Evolutionary conservation across 768 basidiomycete genomes (phyloP), one percentile per base, ranked within the genome.

Genomic region (Pulveroboletus frians): DNA sequence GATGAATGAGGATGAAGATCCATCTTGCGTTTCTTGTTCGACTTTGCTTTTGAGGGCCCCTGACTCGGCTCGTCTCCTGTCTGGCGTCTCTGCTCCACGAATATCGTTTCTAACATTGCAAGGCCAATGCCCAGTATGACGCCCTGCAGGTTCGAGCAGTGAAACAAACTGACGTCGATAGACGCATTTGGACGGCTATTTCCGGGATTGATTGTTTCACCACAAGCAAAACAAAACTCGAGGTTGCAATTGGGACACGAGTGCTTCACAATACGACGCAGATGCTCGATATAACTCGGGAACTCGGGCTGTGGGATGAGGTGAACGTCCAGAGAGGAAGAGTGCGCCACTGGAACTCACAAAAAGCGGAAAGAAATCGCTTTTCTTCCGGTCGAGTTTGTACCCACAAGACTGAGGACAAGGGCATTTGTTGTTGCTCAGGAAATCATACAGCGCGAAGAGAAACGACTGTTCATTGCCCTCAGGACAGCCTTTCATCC

Each of bases 401-500:
- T 76, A 72, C 23, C 86, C 87, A 66, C 92, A 95, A 32, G 78
- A 77, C 53, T 84, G 76, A 26, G 92, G 85, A 68, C 92, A 96
- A 5, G 69, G 64, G 59, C 84, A 84, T 48, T 71, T 63, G 2
- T 80, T 81, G 44, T 78, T 76, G 56, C 75, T 78, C 44, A 94
- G 74, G 55, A 86, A 77, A 40, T 83, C 78, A 66, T 92, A 94
- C 27, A 92, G 77, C 54, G 83, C 78, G 69, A 96, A 96, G 44
- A 96, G 73, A 69, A 87, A 88, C 50, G 81, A 81, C 62, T 96
- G 92, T 66, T 96, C 92, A 60, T 85, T 83, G 44, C 88, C 90
- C 66, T 95, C 92, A 0, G 93, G 92, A 68, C 93, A 96, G 17
- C 93, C 93, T 64, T 88, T 90, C 93, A 96, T 96, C 92, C 92